Conservation (phyloP, 1,284 basidiomycete species). For the Hortiboletus rubellus region DNA sequence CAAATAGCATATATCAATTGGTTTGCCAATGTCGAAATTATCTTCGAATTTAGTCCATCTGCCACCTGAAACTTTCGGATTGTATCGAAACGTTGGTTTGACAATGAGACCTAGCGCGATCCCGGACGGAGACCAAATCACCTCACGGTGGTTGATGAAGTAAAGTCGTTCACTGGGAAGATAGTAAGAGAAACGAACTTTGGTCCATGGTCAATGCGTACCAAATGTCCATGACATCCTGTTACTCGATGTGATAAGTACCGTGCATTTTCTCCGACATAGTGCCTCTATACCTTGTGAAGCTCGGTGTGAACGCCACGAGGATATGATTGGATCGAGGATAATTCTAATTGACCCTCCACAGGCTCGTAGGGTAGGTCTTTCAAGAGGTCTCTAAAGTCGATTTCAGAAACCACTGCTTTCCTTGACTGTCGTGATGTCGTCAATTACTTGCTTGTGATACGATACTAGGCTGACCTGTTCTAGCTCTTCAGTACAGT, state of each 20-base stretch:
- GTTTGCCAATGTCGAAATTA: constrained; percentile 15
- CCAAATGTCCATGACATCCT: constrained; percentile 11
- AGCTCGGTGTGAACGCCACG: not conserved
- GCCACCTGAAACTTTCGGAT: constrained; percentile 21
- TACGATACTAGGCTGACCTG: constrained; percentile 13
- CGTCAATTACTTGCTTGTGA: constrained; percentile 1
- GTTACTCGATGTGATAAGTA: constrained; percentile 5
- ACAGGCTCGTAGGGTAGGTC: constrained; percentile 11
- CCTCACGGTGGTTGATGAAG: constrained; percentile 14
- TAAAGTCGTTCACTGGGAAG: constrained; percentile 13
- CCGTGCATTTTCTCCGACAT: not conserved
- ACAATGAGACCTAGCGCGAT: constrained; percentile 26
- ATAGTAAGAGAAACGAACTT: not conserved
- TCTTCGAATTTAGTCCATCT: constrained; percentile 18
- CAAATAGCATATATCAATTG: constrained; percentile 24
- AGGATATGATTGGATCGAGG: constrained; percentile 10
- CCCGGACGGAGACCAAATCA: constrained; percentile 27
- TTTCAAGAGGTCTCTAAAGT: constrained; percentile 11
- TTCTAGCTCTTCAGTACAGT: constrained; percentile 22
- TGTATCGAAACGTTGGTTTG: constrained; percentile 29
- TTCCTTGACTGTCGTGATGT: constrained; percentile 12
- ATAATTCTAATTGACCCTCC: constrained; percentile 15
- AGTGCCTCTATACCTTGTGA: constrained; percentile 19
- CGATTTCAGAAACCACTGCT: constrained; percentile 15
- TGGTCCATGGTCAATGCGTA: constrained; percentile 6